These are phyloP conservation scores for Trametes coccinea DNA, from an alignment of 768 basidiomycete species.

Conservation along the genomic window DNA sequence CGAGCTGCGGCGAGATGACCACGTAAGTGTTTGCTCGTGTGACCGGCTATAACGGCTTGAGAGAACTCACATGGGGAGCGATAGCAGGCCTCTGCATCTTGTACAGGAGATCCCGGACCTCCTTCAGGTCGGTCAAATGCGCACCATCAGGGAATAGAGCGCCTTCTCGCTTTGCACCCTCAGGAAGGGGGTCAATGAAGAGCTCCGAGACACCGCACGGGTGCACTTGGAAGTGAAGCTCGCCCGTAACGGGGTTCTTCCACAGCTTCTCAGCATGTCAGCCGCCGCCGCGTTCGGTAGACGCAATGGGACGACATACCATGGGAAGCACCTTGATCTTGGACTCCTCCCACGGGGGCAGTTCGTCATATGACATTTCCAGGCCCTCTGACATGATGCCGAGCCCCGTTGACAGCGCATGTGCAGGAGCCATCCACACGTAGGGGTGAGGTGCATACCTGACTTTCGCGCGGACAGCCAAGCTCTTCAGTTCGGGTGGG, in stretches of 20 bases:
- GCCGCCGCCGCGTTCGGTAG: background rate
- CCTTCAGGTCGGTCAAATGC: conserved; percentile 67
- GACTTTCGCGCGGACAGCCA: conserved; percentile 76
- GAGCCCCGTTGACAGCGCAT: conserved; percentile 73
- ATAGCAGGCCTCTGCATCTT: conserved; percentile 89
- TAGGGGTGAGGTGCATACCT: conserved; percentile 86
- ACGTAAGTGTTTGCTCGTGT: conserved; percentile 11
- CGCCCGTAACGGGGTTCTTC: conserved; percentile 76
- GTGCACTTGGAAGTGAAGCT: conserved; percentile 88
- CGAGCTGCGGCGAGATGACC: conserved; percentile 44
- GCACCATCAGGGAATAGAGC: conserved; percentile 85
- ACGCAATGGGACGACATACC: conserved; percentile 33
- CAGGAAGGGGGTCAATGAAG: conserved; percentile 71
- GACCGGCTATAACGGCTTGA: background rate
- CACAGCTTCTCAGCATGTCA: background rate
- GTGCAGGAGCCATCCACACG: conserved; percentile 85
- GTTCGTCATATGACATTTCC: conserved; percentile 63
- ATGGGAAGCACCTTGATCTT: conserved; percentile 74
- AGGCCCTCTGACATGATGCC: conserved; percentile 79
- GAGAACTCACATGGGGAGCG: conserved; percentile 59
- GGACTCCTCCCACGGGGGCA: conserved; percentile 81
- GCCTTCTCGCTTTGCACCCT: conserved; percentile 52
- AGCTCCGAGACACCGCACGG: conserved; percentile 74
- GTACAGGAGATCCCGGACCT: conserved; percentile 76
- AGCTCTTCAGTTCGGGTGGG: conserved; percentile 67